These are phyloP conservation scores for Fusarium cyanostomum DNA, from an alignment of 2,329 filamentous ascomycete species.

Conservation along the genomic window DNA sequence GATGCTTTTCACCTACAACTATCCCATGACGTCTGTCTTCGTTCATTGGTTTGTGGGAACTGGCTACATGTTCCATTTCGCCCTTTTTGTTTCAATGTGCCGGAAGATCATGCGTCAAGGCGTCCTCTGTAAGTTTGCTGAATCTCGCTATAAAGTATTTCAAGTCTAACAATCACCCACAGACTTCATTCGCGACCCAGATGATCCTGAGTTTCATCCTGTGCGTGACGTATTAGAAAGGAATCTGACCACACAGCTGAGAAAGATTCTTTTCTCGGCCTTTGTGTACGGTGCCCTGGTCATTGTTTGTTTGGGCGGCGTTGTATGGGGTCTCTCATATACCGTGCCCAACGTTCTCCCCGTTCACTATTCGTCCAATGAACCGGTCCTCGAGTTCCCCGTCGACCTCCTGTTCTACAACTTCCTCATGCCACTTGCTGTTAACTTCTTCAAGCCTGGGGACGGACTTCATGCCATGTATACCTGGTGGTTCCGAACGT, in stretches of 20 bases:
- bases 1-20: conserved; percentile 78
- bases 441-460: conserved; percentile 85
- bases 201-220: conserved; percentile 97
- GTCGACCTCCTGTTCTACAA: conserved; percentile 97
- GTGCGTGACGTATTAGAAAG: conserved; percentile 96
- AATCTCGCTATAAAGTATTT: neutral
- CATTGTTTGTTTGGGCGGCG: conserved; percentile 90
- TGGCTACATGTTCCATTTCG: conserved; percentile 99
- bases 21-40: conserved; percentile 90
- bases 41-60: conserved; percentile 99
- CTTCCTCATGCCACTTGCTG: conserved; percentile 88
- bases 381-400: conserved; percentile 93
- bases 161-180: conserved; percentile 19
- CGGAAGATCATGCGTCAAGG: conserved; percentile 96
- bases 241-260: conserved; percentile 88
- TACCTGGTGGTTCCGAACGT: conserved; percentile 94
- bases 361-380: conserved; percentile 91
- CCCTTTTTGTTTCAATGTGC: conserved; percentile 98
- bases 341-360: conserved; percentile 78
- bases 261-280: conserved; percentile 96
- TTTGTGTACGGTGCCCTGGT: conserved; percentile 95
- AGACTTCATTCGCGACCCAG: conserved; percentile 98
- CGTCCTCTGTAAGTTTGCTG: conserved; percentile 78
- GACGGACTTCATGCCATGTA: conserved; percentile 87
- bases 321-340: conserved; percentile 88